Evolutionary conservation across 495 filamentous ascomycete genomes (phyloP), one percentile per base, ranked within the genome.

Genomic region (Cladorrhinum samala): DNA sequence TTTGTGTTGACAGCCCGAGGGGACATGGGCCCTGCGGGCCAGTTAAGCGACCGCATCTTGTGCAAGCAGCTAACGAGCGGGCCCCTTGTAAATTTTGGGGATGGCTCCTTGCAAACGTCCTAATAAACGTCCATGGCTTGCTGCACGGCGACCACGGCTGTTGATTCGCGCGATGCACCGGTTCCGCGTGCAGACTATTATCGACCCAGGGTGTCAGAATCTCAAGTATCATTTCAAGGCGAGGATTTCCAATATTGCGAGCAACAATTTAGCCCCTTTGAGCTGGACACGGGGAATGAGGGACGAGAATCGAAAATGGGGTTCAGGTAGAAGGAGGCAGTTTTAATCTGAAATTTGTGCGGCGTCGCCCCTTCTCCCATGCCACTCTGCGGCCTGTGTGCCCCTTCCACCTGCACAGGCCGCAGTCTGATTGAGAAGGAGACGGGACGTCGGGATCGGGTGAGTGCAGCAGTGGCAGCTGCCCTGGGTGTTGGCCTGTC

Each of bases 1-100:
- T 33, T 33, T 33, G 27, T 33, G 4, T 41, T 41, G 45, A 47
- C 45, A 47, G 45, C 18, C 18, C 42, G 18, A 19, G 42, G 14
- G 16, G n/a, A 18, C 16, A 23, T 19, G 20, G 20, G 18, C 42
- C 14, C 42, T 24, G 45, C 45, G 45, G 45, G 45, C 45, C 45
- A 27, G 45, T 47, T 47, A 47, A 47, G 45, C 45, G 45, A 47
- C 45, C 45, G 24, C 45, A 47, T 23, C 17, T 47, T 47, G 45
- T 47, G 45, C 24, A 47, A n/a, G 45, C 14, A 16, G 14, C n/a
- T n/a, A n/a, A n/a, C n/a, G n/a, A n/a, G n/a, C n/a, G n/a, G n/a
- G n/a, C n/a, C n/a, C n/a, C n/a, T n/a, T n/a, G n/a, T n/a, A n/a
- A n/a, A n/a, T n/a, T n/a, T n/a, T n/a, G n/a, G n/a, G n/a, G n/a